Base-by-base conservation (phyloP, 768 basidiomycete genomes). In the Tulasnella sp. region DNA sequence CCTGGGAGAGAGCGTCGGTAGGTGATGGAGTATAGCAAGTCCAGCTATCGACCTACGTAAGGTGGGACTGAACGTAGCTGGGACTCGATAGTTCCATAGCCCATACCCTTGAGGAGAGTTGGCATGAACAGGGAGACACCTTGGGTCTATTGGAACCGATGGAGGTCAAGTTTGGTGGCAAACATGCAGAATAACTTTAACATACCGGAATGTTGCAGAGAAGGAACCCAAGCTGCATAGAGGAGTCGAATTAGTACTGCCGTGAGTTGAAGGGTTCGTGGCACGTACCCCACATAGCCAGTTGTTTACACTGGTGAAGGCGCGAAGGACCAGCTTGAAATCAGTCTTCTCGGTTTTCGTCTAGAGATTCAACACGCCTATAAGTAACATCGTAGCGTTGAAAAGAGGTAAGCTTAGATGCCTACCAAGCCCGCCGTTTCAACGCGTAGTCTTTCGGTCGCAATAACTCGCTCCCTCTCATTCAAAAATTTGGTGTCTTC, bases 81-180 rank as follows among this genome's bases (percentile, higher is more conserved):
- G 31, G 79, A 75, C 58, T 80, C 76, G 42, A 80, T 80, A 14
- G 79, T 44, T 27, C 40, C 39, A 40, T 80, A 80, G 31, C 79
- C 79, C 79, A 80, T 80, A 42, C 79, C 79, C 36, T 75, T 38
- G 56, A 80, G 79, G 42, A 80, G 79, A 16, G 79, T 75, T 9
- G 79, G 79, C 79, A 80, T 80, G 79, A 80, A 80, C 36, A 80
- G 75, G 46, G 79, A 80, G 74, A 76, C 76, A 76, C 74, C 79
- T 56, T 80, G 79, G 21, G 58, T 80, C 79, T 80, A 24, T 48
- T n/a, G 14, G 40, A 44, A 31, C 19, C 18, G 36, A 34, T 16
- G 12, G 14, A 16, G 39, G 73, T 74, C 34, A 74, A 38, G 10
- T 27, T 77, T 46, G 31, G 38, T 14, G 56, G 34, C 27, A 21